Conservation (phyloP, 1,284 basidiomycete genomes). For the Phellopilus nigrolimitatus region DNA sequence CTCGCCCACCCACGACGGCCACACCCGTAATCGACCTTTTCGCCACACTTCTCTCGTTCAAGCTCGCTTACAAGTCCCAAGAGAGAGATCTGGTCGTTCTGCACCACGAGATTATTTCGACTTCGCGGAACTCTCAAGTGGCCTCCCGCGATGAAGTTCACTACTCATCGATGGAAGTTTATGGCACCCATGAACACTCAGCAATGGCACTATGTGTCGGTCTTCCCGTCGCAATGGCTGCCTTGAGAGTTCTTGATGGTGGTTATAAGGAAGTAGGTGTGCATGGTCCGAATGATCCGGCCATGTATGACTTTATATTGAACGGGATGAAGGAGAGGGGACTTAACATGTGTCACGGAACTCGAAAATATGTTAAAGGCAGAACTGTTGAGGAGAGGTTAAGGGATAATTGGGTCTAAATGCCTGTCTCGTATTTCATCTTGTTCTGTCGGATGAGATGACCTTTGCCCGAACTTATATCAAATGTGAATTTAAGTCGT, state of each 20-base stretch:
- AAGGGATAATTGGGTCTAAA: slow-evolving; percentile 2
- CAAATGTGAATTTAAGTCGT: not conserved
- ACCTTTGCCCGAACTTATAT: not conserved
- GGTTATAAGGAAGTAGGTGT: slow-evolving; percentile 46
- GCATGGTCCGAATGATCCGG: slow-evolving; percentile 51
- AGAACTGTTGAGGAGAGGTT: slow-evolving; percentile 13
- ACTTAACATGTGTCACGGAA: slow-evolving; percentile 61
- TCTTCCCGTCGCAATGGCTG: slow-evolving; percentile 77
- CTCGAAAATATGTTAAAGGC: slow-evolving; percentile 21
- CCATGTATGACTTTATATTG: slow-evolving; percentile 61
- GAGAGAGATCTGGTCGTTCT: slow-evolving; percentile 90
- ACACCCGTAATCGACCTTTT: slow-evolving; percentile 75
- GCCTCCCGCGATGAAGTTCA: slow-evolving; percentile 51
- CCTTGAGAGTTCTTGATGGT: slow-evolving; percentile 69
- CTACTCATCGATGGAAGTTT: slow-evolving; percentile 70
- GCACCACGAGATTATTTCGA: slow-evolving; percentile 73
- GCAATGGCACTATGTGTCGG: slow-evolving; percentile 93
- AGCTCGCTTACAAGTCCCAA: slow-evolving; percentile 64
- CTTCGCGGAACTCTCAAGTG: slow-evolving; percentile 18
- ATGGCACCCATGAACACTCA: slow-evolving; percentile 60
- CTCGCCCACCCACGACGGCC: slow-evolving; percentile 40
- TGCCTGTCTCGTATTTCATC: not conserved
- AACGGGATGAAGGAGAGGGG: slow-evolving; percentile 56
- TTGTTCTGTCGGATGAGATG: not conserved
- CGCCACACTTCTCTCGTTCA: slow-evolving; percentile 69